phyloP scores from a whole-genome alignment of 371 early-diverging fungal genomes.

The Apophysomyces trapeziformis region DNA sequence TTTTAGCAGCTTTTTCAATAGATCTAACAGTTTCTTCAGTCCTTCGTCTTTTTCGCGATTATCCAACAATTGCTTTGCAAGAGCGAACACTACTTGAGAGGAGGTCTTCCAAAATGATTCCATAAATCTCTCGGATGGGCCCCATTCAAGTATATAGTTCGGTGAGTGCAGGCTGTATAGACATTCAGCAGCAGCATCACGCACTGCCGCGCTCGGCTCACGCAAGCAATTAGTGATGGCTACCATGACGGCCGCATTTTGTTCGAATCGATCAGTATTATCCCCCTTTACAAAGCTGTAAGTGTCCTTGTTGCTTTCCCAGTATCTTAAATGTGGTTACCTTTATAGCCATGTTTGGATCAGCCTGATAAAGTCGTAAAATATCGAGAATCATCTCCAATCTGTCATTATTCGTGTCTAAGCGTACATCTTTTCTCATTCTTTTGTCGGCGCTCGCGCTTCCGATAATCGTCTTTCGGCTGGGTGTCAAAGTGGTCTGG shows the following conservation, averaged over 20 bases:
- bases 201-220: slow-evolving; percentile 64
- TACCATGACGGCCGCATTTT: slow-evolving; percentile 65
- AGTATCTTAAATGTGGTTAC: slow-evolving; percentile 36
- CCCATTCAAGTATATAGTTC: slow-evolving; percentile 67
- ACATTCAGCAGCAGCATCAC: slow-evolving; percentile 73
- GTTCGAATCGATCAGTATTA: slow-evolving; percentile 54
- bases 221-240: slow-evolving; percentile 73
- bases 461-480: slow-evolving; percentile 28
- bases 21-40: slow-evolving; percentile 60
- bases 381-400: slow-evolving; percentile 76
- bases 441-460: slow-evolving; percentile 38
- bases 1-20: slow-evolving; percentile 66
- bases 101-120: slow-evolving; percentile 73
- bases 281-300: slow-evolving; percentile 28
- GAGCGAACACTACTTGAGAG: slow-evolving; percentile 56
- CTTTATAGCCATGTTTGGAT: slow-evolving; percentile 73
- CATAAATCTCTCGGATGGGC: slow-evolving; percentile 58
- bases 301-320: background rate
- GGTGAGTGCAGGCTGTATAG: slow-evolving; percentile 67
- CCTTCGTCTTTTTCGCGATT: slow-evolving; percentile 58
- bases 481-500: slow-evolving; percentile 14
- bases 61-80: slow-evolving; percentile 63
- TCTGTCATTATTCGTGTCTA: slow-evolving; percentile 60
- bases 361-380: slow-evolving; percentile 74
- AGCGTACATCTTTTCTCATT: slow-evolving; percentile 46